Evolutionary conservation across 2,329 filamentous ascomycete genomes (phyloP), one percentile per base, ranked within the genome.

Genomic region (Stemphylium beticola): DNA sequence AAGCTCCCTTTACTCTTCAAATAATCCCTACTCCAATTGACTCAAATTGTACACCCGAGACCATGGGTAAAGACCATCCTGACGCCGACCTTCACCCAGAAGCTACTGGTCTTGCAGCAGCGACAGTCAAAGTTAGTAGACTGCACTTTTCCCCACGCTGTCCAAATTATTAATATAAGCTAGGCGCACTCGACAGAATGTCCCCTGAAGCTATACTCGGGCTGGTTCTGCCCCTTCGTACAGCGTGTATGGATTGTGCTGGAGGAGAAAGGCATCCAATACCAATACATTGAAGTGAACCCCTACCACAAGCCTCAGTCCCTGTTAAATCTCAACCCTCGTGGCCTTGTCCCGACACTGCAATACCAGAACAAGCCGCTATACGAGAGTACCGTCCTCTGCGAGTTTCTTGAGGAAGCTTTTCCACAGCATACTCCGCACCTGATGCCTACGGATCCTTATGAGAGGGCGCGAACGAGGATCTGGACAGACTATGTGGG

Each of bases 401-500:
- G 86, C 74, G 89, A 92, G 71, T 93, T 90, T 61, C 79, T 93
- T 1, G 87, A 93, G 60, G 89, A 93, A 58, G 85, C 85, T 0
- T 92, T 85, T 57, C 77, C 81, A 0, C 78, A 79, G 4, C 81
- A 67, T 73, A 78, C 49, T 49, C 80, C 79, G 1, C 71, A 74
- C 1, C 72, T 93, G 4, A 74, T 90, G 9, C 87, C 89, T 0
- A 66, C 73, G 0, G 84, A 87, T 50, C 77, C 84, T 0, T 93
- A 91, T 65, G 81, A 85, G 49, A 80, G 83, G 47, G 90, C 90
- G 3, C 74, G 85, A 17, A 85, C 84, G 37, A 78, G 87, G 31
- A 83, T 93, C 45, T 93, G 89, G 89, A 88, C 87, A 37, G 88
- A 92, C 61, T 91, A 89, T 62, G 82, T 90, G 20, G 85, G 81